These are phyloP conservation scores for Funneliformis caledonium DNA, from an alignment of 371 early-diverging fungal species.

Conservation along the genomic window DNA sequence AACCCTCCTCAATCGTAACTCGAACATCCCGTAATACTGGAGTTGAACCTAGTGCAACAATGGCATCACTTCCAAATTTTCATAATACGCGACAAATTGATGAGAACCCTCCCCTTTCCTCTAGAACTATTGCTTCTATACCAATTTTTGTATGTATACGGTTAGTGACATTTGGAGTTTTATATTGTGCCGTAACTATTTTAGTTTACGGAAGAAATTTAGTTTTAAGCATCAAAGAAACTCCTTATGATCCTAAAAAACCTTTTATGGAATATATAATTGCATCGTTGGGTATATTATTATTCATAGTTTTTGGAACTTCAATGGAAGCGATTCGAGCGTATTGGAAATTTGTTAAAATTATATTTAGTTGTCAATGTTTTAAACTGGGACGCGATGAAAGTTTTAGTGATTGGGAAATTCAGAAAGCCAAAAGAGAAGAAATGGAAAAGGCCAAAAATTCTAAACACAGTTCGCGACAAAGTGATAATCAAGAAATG, in stretches of 20 bases:
- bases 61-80: background rate
- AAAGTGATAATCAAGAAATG: too few relatives aligned
- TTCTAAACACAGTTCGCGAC: background rate
- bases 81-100: background rate
- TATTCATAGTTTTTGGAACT: conserved; percentile 31
- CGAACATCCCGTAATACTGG: background rate
- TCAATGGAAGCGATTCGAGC: conserved; percentile 22
- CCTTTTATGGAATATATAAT: conserved; percentile 16
- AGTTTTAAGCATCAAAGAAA: background rate
- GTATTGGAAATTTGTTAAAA: conserved; percentile 1
- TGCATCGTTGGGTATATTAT: conserved; percentile 31
- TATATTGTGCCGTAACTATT: conserved; percentile 24
- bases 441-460: conserved; percentile 2
- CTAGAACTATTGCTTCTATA: conserved; percentile 9
- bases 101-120: background rate
- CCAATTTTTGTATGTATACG: conserved; percentile 26
- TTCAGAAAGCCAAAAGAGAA: background rate
- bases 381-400: background rate
- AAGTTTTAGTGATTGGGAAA: conserved; percentile 39
- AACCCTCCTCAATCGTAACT: too few relatives aligned
- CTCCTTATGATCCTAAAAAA: background rate
- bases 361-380: background rate
- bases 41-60: background rate
- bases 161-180: conserved; percentile 2
- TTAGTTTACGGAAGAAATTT: conserved; percentile 21